A percentile compares a stretch with the other conserved stretches of the same genome.
Evolutionary conservation across 2,329 filamentous ascomycete species (phyloP).

Genomic region (Juglanconis oblonga): DNA sequence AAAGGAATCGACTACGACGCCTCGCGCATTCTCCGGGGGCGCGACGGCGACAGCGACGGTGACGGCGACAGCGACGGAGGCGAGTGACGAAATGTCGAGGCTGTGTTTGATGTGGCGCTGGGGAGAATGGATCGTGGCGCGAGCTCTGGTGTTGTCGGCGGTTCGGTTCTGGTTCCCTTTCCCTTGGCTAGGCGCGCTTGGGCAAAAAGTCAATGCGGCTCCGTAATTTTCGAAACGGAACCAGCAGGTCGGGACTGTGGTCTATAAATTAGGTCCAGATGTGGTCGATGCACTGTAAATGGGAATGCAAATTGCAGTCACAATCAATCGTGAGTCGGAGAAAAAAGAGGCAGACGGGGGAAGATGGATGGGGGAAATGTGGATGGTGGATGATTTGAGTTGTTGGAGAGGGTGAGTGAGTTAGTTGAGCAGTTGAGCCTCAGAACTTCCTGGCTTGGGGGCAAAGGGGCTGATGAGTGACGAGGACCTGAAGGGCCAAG

Average conservation of each 20-base stretch:
- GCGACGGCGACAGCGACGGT: background rate
- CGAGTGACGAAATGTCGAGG: slow-evolving; percentile 20
- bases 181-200: too few relatives aligned
- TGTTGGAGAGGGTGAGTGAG: too few relatives aligned
- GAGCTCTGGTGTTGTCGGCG: slow-evolving; percentile 12
- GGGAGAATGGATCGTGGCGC: slow-evolving; percentile 18
- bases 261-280: too few relatives aligned
- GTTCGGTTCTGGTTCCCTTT: background rate
- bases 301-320: too few relatives aligned
- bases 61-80: background rate
- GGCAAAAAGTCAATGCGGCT: background rate
- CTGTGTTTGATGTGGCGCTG: slow-evolving; percentile 19
- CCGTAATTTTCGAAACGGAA: background rate
- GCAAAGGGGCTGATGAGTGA: background rate
- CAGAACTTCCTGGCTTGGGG: background rate
- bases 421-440: background rate
- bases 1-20: slow-evolving; percentile 4
- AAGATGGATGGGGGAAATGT: background rate
- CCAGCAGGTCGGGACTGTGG: too few relatives aligned
- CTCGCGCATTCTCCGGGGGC: slow-evolving; percentile 11
- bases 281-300: too few relatives aligned
- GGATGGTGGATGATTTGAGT: too few relatives aligned
- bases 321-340: too few relatives aligned
- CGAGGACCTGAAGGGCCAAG: background rate
- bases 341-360: background rate